Base-by-base conservation (phyloP, 108 stramenopile species). In the Thalassiosira profunda region DNA sequence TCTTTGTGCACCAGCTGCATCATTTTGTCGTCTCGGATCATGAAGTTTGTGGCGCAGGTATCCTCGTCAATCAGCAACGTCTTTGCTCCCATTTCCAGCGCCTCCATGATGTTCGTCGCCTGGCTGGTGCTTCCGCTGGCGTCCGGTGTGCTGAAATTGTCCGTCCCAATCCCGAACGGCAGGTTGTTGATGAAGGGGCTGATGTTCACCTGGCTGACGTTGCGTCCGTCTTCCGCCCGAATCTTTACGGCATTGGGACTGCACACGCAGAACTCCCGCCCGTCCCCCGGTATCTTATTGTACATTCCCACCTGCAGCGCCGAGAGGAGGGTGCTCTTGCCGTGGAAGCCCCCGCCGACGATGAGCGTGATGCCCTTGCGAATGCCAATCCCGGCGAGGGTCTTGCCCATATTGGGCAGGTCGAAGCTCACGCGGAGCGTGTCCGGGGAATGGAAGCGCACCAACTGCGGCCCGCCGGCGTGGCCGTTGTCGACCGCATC, bases 291-390 rank as follows among this genome's bases (percentile, higher is more conserved):
- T 33, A 99, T 78, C 67, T 99, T 97, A 63, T 93, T 87, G 75
- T 97, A 98, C 38, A 95, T 80, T 25, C 97, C 98, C 10, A 93
- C 72, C 74, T 98, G 92, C 12, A 99, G 67, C 11, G 97, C 97
- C 41, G 88, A 76, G 6, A 97, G 79, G 0, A 96, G 70, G 0
- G 98, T 99, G 40, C 90, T 92, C 80, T 99, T 99, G 43, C 98
- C 98, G 73, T 99, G 98, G 80, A 97, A 98, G 15, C 98, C 98
- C n/a, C 98, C 98, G 6, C 98, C 98, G 55, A 94, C 95, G 63
- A 99, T 96, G 20, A 98, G 84, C 2, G 96, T 94, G 34, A 99
- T 88, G 4, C 98, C 98, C 49, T 83, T 83, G 20, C 85, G 87
- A 37, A 98, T 86, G 10, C 95, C 96, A 88, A 98, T 96, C 7